These are phyloP conservation scores for Leishmania turanica DNA, from an alignment of 208 protist genomes.

Conservation along the genomic window DNA sequence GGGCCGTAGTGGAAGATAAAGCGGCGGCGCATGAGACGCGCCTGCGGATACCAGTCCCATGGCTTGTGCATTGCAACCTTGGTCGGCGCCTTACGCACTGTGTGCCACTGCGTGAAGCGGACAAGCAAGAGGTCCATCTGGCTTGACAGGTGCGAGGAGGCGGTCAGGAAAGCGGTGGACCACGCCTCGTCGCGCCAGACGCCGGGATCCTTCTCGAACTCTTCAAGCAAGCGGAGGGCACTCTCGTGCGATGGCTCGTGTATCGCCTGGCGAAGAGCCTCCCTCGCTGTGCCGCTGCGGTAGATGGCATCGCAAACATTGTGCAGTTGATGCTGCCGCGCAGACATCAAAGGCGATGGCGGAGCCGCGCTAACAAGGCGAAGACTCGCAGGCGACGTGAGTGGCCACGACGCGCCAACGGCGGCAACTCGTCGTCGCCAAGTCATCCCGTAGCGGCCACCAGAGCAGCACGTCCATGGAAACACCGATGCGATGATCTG, in stretches of 20 bases:
- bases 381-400: neutral
- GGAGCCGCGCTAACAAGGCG: neutral
- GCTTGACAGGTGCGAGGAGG: constrained; percentile 11
- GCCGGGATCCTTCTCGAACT: constrained; percentile 52
- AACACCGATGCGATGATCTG: neutral
- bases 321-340: constrained; percentile 18
- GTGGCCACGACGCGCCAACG: neutral
- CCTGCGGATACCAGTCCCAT: constrained; percentile 87
- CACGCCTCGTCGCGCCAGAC: constrained; percentile 32
- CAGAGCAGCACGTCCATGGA: neutral
- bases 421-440: neutral
- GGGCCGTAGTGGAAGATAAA: constrained; percentile 93
- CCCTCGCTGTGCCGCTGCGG: constrained; percentile 47
- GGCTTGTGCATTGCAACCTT: constrained; percentile 72
- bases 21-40: constrained; percentile 64
- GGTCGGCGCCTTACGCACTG: constrained; percentile 49
- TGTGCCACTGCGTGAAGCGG: constrained; percentile 68
- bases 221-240: constrained; percentile 46
- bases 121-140: constrained; percentile 40
- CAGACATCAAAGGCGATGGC: neutral
- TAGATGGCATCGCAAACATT: constrained; percentile 53
- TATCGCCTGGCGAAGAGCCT: constrained; percentile 52
- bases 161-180: constrained; percentile 23
- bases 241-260: constrained; percentile 75
- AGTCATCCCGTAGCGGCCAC: neutral